Base-by-base conservation (phyloP, 352 stramenopile genomes). In the Phytophthora pseudosyringae region DNA sequence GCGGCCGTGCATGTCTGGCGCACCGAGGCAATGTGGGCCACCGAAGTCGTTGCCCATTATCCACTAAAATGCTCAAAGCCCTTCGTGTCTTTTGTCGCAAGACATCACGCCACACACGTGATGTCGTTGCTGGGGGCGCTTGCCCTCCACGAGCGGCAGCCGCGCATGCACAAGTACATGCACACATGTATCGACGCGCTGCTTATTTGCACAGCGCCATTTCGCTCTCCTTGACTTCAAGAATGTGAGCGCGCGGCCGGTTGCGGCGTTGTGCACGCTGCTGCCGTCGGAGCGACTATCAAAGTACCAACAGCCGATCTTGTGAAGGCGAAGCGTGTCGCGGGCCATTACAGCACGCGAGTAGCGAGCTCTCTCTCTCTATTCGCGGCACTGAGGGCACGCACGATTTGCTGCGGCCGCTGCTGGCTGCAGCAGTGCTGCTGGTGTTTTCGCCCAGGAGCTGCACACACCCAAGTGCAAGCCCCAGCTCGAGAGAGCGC, bases 191-290 rank as follows among this genome's bases (percentile, higher is more conserved):
- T 21, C 21, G 21, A n/a, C 38, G 18, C 38, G 26, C 5, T 43
- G 45, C 15, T 46, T 18, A 44, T 44, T 58, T 71, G 57, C 64
- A 47, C 57, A 71, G 64, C 64, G 33, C 32, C 16, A 21, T 53
- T 57, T 62, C 28, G 33, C 51, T 64, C 46, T 65, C 59, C 48
- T 73, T 60, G 52, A 64, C 39, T 60, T 61, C 50, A 68, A 64
- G n/a, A 62, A 69, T 58, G 10, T 46, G 33, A 69, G 45, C 40
- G n/a, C n/a, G 31, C 15, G n/a, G 33, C 12, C 18, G 33, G 48
- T 67, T 59, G 63, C 43, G 35, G 43, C 48, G 41, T 66, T 39
- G 46, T 56, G 44, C 43, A 52, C 7, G 35, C 38, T 43, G 18
- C 21, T 49, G 41, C 36, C 25, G 44, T 64, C 39, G 41, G 18